Evolutionary conservation across 2,329 filamentous ascomycete genomes (phyloP).

Genomic region (Aspergillus sp.): DNA sequence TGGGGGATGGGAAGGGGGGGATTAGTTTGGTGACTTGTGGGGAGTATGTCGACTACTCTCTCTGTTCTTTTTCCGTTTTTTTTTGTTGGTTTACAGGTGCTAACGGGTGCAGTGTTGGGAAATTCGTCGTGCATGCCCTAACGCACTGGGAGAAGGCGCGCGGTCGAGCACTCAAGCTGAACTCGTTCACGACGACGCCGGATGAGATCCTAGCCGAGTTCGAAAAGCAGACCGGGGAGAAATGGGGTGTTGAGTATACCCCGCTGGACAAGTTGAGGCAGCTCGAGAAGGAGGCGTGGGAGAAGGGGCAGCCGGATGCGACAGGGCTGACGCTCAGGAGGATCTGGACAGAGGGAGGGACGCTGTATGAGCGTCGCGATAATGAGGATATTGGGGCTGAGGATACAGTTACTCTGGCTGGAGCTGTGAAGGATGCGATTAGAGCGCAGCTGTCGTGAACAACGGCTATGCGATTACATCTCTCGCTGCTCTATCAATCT

Average conservation of each 20-base stretch:
- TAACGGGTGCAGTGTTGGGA: slow-evolving; percentile 57
- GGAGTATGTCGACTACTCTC: slow-evolving; percentile 53
- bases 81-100: background rate
- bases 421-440: slow-evolving; percentile 41
- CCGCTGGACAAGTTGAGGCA: slow-evolving; percentile 55
- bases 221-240: slow-evolving; percentile 61
- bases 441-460: slow-evolving; percentile 5
- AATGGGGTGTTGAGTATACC: slow-evolving; percentile 57
- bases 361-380: slow-evolving; percentile 67
- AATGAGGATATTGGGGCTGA: slow-evolving; percentile 60
- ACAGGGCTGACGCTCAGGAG: slow-evolving; percentile 61
- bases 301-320: slow-evolving; percentile 51
- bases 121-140: slow-evolving; percentile 63
- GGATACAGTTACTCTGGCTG: slow-evolving; percentile 54
- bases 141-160: slow-evolving; percentile 54
- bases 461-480: background rate
- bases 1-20: slow-evolving; percentile 61
- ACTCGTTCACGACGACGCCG: slow-evolving; percentile 69
- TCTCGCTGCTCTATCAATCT: background rate
- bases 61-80: no score
- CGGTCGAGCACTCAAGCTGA: slow-evolving; percentile 63
- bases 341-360: slow-evolving; percentile 73
- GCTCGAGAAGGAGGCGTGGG: slow-evolving; percentile 62
- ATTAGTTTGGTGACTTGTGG: slow-evolving; percentile 70
- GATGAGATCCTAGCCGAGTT: slow-evolving; percentile 65